Conservation (phyloP, 2,329 filamentous ascomycete genomes). For the Lithohypha guttulata region DNA sequence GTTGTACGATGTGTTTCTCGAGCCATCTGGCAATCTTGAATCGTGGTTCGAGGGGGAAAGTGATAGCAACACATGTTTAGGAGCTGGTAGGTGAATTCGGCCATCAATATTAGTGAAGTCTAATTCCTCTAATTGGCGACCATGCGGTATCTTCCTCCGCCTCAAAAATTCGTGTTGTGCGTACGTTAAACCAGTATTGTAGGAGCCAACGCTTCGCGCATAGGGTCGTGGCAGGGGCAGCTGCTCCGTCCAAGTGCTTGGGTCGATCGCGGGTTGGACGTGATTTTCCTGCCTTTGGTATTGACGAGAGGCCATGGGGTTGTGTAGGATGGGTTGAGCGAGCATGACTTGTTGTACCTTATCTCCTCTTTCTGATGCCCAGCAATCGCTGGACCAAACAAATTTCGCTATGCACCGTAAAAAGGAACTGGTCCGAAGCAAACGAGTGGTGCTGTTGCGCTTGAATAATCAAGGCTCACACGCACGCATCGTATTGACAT, state of each 20-base stretch:
- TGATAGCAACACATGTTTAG: conserved; percentile 74
- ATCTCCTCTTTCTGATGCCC: not conserved
- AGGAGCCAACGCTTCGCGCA: conserved; percentile 3
- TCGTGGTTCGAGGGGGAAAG: conserved; percentile 33
- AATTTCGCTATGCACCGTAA: not conserved
- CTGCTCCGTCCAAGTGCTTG: not conserved
- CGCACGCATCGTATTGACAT: conserved; percentile 2
- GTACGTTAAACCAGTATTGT: conserved; percentile 16
- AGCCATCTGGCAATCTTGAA: conserved; percentile 24
- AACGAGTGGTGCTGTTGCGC: not conserved
- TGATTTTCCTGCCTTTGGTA: not conserved
- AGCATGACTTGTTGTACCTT: not conserved
- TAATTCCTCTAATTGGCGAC: conserved; percentile 84
- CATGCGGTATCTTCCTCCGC: conserved; percentile 83
- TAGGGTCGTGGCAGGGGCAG: not conserved
- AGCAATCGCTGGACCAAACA: not conserved
- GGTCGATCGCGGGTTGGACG: not conserved
- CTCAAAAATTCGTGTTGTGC: conserved; percentile 55
- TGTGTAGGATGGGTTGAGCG: conserved; percentile 2
- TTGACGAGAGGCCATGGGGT: not conserved
- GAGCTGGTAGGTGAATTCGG: conserved; percentile 60
- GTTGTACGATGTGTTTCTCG: not conserved
- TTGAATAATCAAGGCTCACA: conserved; percentile 6
- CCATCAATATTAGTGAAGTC: conserved; percentile 71
- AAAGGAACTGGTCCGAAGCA: not conserved